Conservation (phyloP, 2,329 filamentous ascomycete genomes). For the Fusarium siculi region DNA sequence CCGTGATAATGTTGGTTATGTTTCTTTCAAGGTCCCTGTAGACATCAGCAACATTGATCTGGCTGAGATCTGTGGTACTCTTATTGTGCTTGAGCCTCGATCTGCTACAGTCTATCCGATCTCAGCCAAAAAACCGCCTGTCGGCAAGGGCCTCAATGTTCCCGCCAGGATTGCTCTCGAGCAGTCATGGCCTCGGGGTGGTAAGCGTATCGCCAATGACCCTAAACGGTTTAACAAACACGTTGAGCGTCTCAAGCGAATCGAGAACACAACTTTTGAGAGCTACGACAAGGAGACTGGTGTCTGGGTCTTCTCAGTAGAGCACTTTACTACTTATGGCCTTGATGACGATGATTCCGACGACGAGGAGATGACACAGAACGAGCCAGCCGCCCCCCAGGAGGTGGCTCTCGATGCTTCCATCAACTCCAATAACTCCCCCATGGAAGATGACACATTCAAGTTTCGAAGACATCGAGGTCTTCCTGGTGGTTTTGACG, state of each 20-base stretch:
- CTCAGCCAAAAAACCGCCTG: conserved; percentile 79
- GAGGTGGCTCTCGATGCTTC: conserved; percentile 37
- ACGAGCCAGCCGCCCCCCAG: conserved; percentile 28
- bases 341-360: conserved; percentile 80
- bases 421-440: conserved; percentile 41
- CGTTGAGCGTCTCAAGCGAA: conserved; percentile 80
- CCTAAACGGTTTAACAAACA: conserved; percentile 82
- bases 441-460: conserved; percentile 66
- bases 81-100: conserved; percentile 81
- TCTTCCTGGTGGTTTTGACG: conserved; percentile 85
- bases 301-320: conserved; percentile 91
- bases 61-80: conserved; percentile 79
- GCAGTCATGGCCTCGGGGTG: conserved; percentile 87
- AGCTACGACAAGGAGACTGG: conserved; percentile 83
- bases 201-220: conserved; percentile 62
- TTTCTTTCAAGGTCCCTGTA: conserved; percentile 83
- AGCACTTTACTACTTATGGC: conserved; percentile 96
- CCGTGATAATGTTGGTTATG: conserved; percentile 80
- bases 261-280: conserved; percentile 83
- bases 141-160: conserved; percentile 91
- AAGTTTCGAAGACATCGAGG: conserved; percentile 62
- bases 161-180: conserved; percentile 88
- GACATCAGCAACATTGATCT: conserved; percentile 84
- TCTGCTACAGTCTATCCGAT: conserved; percentile 89
- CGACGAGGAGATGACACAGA: conserved; percentile 53